Base-by-base conservation (phyloP, 257 asterid species). In the Craterostigma plantagineum region DNA sequence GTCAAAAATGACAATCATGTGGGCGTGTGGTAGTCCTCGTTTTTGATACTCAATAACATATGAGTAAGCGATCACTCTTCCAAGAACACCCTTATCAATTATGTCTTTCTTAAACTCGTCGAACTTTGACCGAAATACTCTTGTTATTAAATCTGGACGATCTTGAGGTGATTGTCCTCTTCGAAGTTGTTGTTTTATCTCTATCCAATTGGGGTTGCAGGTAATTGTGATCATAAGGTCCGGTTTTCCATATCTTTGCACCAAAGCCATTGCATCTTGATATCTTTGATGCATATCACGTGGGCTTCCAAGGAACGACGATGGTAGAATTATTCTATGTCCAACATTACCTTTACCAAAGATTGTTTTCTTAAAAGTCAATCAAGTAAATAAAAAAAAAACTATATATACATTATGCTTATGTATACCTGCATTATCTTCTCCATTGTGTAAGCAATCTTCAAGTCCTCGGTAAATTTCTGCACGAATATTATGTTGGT, bases 261-360 rank as follows among this genome's bases (percentile, higher is more conserved):
- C 50, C 11, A 46, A 13, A 9, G 33, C 33, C 47, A 43, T 43
- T 13, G 33, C 14, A 43, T 17, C 27, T 18, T 43, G 47, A 9
- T 43, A 43, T 7, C 34, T 15, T 43, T 43, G 47, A 0, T 35
- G 13, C 40, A 35, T 35, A 35, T 35, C 40, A 35, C 13, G 40
- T 3, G 40, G 40, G 7, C 40, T 18, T 16, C 33, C 47, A 0
- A 9, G 8, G 11, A 16, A 43, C 15, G 47, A 43, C 23, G 47
- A 43, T 11, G 33, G 33, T 6, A 43, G 34, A 3, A 17, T 3
- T 43, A 43, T 9, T 3, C 47, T 43, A 16, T 43, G 47, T 4
- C 34, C 47, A 14, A 43, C 9, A 16, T 43, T 43, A 2, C 11
- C 33, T n/a, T n/a, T 43, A 16, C 3, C 3, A 35, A 2, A 35